phyloP scores from a whole-genome alignment of 2,329 filamentous ascomycete genomes.

The Fusarium nelsonii region DNA sequence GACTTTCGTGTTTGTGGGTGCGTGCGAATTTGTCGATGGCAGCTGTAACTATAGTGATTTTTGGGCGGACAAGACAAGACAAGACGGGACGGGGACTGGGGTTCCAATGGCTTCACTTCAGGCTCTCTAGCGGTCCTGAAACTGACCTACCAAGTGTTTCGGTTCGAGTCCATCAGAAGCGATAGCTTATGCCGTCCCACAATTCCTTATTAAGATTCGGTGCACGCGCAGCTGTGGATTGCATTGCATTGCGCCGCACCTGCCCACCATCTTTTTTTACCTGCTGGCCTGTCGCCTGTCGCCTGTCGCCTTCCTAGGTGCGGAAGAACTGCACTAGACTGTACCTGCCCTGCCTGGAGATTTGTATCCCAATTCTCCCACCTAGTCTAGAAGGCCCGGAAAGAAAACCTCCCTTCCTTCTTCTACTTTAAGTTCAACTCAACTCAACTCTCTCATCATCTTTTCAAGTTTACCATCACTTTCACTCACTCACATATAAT shows the following conservation, averaged over 20 bases:
- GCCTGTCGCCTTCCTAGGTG: neutral
- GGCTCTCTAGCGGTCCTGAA: constrained; percentile 32
- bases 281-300: neutral
- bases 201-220: constrained; percentile 36
- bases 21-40: constrained; percentile 28
- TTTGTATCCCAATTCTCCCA: constrained; percentile 28
- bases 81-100: constrained; percentile 23
- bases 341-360: constrained; percentile 36
- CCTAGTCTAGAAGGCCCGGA: constrained; percentile 29
- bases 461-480: constrained; percentile 6
- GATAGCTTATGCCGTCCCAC: constrained; percentile 32
- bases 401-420: constrained; percentile 43
- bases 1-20: constrained; percentile 40
- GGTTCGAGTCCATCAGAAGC: constrained; percentile 10
- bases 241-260: neutral
- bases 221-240: constrained; percentile 20
- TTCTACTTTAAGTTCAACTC: constrained; percentile 26
- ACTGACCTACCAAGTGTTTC: constrained; percentile 35
- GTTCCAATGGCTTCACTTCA: constrained; percentile 16
- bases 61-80: neutral
- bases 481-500: neutral
- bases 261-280: constrained; percentile 15
- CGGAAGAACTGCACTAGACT: neutral
- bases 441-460: constrained; percentile 20
- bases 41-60: constrained; percentile 3